Conservation (phyloP, 306 rosid genomes). For the Cicer bijugum region DNA sequence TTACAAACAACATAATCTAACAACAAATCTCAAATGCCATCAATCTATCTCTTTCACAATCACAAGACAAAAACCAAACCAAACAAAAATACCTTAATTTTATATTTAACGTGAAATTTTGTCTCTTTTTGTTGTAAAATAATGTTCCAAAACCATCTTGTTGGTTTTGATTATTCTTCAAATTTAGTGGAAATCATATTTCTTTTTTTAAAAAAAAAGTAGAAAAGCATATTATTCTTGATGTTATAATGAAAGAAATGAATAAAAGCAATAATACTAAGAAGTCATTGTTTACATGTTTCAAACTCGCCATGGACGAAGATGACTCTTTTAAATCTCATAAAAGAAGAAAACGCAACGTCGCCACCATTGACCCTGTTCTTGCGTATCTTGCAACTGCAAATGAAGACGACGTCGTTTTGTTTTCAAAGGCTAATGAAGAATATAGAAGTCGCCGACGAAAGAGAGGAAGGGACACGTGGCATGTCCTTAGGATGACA, state of each 20-base stretch:
- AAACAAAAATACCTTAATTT: too few relatives aligned
- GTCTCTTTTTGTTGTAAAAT: too few relatives aligned
- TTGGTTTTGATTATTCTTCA: neutral
- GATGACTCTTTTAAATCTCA: neutral
- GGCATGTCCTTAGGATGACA: slow-evolving; percentile 23
- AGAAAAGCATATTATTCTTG: neutral
- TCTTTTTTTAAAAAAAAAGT: too few relatives aligned
- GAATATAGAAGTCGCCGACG: neutral
- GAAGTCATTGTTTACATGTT: neutral
- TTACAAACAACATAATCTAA: too few relatives aligned
- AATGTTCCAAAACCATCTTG: too few relatives aligned
- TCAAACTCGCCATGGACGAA: neutral
- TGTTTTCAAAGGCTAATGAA: neutral
- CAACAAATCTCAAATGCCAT: too few relatives aligned
- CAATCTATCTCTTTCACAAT: too few relatives aligned
- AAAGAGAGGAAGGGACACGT: neutral
- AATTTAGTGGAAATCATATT: too few relatives aligned
- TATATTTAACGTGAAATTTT: too few relatives aligned
- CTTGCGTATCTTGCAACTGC: neutral
- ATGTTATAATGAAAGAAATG: neutral
- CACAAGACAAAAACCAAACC: too few relatives aligned
- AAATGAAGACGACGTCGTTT: neutral
- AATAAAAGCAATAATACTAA: slow-evolving; percentile 4
- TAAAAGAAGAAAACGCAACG: neutral
- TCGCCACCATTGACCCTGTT: slow-evolving; percentile 5